Base-by-base conservation (phyloP, 2,329 filamentous ascomycete genomes). In the Aschersonia sp. region DNA sequence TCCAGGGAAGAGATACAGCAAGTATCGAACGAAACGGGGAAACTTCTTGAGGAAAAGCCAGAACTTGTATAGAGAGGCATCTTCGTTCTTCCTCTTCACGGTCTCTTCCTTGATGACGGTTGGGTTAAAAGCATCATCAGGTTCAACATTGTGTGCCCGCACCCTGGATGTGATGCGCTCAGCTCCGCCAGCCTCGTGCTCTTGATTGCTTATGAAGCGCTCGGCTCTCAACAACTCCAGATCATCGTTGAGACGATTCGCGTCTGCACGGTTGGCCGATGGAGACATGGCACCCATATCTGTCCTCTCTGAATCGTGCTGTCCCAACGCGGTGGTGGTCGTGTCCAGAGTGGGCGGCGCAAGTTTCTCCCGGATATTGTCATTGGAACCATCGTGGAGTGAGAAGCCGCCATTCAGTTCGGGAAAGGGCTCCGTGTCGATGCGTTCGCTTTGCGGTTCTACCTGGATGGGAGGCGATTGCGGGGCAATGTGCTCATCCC, bases 161-260 rank as follows among this genome's bases (percentile, higher is more conserved):
- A 51, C 59, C 47, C 55, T 63, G 10, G 55, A 54, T 32, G 57
- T 53, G 22, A 47, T 53, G 32, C 9, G 55, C 43, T 31, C 52
- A 52, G 6, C 7, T 5, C 50, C 49, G 9, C 48, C 42, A 4
- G 53, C 53, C 7, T 68, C 62, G 45, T 66, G 58, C 32, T 69
- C 67, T 44, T 71, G 62, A 11, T 65, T 60, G 6, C 71, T 73
- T 11, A 73, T 62, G 43, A 67, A 55, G 2, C 68, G 65, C 53
- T 74, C 71, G 43, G 68, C 63, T 4, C 71, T 68, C 29, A 73
- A 60, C 5, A 74, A 59, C 48, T 73, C 71, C 12, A 74, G 63
- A 45, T 73, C 69, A 47, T 74, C 71, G 44, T 67, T 65, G 12
- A 73, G 57, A 4, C 71, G 64, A 49, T 55, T 61, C 31, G 58